A percentile compares a stretch with the other conserved stretches of the same genome.
Conservation (phyloP, 495 filamentous ascomycete genomes). For the Neurospora sp. region DNA sequence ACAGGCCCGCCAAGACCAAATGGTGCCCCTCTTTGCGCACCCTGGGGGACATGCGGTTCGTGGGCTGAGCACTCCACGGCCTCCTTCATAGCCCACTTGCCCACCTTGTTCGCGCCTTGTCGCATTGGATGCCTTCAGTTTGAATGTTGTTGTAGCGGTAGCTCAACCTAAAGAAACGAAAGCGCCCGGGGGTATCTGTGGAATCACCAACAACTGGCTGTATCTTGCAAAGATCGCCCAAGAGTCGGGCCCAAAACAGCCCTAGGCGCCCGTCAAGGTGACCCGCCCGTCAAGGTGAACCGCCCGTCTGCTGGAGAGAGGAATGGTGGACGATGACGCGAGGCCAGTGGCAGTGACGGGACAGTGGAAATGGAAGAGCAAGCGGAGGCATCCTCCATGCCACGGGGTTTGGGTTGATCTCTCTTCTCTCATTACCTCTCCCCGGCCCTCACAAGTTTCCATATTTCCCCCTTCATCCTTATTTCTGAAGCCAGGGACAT, state of each 20-base stretch:
- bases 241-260: background rate
- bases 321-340: background rate
- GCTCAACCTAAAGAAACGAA: background rate
- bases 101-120: background rate
- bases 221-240: background rate
- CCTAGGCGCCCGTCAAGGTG: background rate
- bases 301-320: background rate
- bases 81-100: background rate
- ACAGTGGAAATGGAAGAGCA: background rate
- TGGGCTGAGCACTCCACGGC: background rate
- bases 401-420: background rate
- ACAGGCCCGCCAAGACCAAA: background rate
- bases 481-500: background rate
- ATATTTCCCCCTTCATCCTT: background rate
- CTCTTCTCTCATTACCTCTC: background rate
- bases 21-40: background rate
- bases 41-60: background rate
- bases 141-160: background rate
- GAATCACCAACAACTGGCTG: background rate
- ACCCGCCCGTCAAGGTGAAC: background rate
- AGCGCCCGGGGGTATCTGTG: background rate
- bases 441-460: background rate
- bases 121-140: background rate
- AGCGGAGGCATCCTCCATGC: background rate
- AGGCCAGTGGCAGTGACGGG: background rate